A percentile compares a stretch with the other conserved stretches of the same genome.
Conservation (phyloP, 306 rosid species). For the Oxytropis ochrocephala region DNA sequence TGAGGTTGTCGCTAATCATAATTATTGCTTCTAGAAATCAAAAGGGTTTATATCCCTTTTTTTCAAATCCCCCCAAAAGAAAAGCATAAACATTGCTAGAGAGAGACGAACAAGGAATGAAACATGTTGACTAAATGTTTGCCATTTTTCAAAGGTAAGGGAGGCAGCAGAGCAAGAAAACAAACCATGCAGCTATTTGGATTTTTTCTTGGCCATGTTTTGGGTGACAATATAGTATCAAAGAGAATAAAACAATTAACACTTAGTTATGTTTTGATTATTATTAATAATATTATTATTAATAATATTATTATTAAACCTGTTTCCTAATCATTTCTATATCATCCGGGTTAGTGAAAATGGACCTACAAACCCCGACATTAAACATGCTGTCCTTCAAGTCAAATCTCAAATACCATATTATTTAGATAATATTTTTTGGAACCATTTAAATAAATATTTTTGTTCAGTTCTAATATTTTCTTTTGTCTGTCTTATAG, state of each 20-base stretch:
- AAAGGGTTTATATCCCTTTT: conserved; percentile 30
- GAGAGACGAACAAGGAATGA: conserved; percentile 51
- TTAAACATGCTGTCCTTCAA: conserved; percentile 30
- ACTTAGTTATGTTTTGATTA: conserved; percentile 12
- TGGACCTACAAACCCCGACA: conserved; percentile 32
- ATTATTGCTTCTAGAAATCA: conserved; percentile 18
- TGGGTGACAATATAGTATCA: conserved; percentile 56
- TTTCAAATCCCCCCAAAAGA: conserved; percentile 22
- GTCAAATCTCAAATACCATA: conserved; percentile 38
- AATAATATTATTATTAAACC: no score
- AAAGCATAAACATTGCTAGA: conserved; percentile 39
- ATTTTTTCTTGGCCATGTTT: conserved; percentile 67
- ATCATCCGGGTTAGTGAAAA: conserved; percentile 41
- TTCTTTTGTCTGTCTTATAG: conserved; percentile 4
- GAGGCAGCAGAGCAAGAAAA: conserved; percentile 55
- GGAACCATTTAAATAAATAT: not conserved
- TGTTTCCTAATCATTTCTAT: conserved; percentile 54
- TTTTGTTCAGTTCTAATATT: conserved; percentile 21
- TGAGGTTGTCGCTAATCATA: conserved; percentile 36
- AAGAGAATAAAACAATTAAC: conserved; percentile 27
- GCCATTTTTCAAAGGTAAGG: conserved; percentile 26
- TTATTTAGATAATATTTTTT: conserved; percentile 1
- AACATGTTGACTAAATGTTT: conserved; percentile 68
- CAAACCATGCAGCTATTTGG: conserved; percentile 47
- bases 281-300: not conserved